Percentiles rank a stretch among this genome's conserved stretches.
These are phyloP conservation scores for Xylaria castorea DNA, from an alignment of 495 filamentous ascomycete genomes.

Conservation along the genomic window DNA sequence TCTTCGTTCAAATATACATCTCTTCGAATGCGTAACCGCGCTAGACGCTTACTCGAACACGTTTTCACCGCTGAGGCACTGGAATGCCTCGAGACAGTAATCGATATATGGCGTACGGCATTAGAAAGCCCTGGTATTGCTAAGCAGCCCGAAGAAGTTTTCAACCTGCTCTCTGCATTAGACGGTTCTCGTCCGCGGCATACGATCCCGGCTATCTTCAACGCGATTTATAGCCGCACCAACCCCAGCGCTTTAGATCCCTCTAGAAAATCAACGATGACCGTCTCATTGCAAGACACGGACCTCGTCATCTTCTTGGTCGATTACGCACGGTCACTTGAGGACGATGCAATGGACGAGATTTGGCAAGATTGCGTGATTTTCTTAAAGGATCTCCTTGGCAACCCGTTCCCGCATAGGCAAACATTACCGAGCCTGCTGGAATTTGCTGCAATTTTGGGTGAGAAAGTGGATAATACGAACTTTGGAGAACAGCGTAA, in stretches of 20 bases:
- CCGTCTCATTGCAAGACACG: constrained; percentile 78
- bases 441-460: constrained; percentile 86
- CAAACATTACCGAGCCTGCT: constrained; percentile 87
- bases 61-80: constrained; percentile 93
- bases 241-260: constrained; percentile 83
- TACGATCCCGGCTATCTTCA: constrained; percentile 95
- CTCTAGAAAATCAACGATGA: constrained; percentile 81
- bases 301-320: constrained; percentile 88
- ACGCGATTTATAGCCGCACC: constrained; percentile 92
- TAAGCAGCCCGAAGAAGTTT: constrained; percentile 60
- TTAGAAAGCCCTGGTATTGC: constrained; percentile 44
- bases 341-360: constrained; percentile 99
- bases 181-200: constrained; percentile 91
- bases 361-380: constrained; percentile 95
- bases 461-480: constrained; percentile 94
- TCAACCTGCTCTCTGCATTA: constrained; percentile 87
- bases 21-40: constrained; percentile 84
- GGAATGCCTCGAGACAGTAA: constrained; percentile 89
- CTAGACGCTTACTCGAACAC: constrained; percentile 86
- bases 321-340: constrained; percentile 84
- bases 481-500: constrained; percentile 95
- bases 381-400: constrained; percentile 87
- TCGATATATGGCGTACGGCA: constrained; percentile 75
- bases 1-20: constrained; percentile 92
- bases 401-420: constrained; percentile 93